Conservation (phyloP, 1,139 yeast species). For the Nematodospora anomalae region DNA sequence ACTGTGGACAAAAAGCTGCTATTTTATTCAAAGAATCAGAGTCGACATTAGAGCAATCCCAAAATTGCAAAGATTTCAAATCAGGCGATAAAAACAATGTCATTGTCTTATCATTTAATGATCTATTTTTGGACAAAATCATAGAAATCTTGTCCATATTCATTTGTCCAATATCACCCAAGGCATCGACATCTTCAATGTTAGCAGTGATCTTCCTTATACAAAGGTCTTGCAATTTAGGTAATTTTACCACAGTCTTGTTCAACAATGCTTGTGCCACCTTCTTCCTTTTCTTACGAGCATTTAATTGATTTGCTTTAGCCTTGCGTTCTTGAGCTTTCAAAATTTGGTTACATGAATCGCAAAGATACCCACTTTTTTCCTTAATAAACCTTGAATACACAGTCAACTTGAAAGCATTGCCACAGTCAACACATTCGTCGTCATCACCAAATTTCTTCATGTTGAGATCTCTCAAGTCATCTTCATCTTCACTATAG, state of each 20-base stretch:
- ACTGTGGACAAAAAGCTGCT: conserved; percentile 76
- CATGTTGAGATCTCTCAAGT: conserved; percentile 20
- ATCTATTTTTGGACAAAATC: conserved; percentile 79
- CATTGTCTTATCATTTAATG: conserved; percentile 69
- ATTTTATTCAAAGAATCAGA: conserved; percentile 66
- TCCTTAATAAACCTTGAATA: conserved; percentile 56
- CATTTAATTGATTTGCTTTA: conserved; percentile 55
- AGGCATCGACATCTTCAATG: conserved; percentile 72
- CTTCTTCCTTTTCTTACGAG: conserved; percentile 72
- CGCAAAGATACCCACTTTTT: conserved; percentile 64
- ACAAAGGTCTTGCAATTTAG: conserved; percentile 80
- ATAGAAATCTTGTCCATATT: conserved; percentile 67
- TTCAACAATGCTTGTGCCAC: conserved; percentile 84
- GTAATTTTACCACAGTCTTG: conserved; percentile 58
- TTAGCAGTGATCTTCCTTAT: conserved; percentile 67
- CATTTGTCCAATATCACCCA: conserved; percentile 74
- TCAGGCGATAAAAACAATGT: conserved; percentile 68
- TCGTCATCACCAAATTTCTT: conserved; percentile 49
- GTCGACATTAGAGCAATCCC: conserved; percentile 89
- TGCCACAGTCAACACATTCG: conserved; percentile 60
- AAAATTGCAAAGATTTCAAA: conserved; percentile 60
- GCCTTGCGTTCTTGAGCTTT: conserved; percentile 44
- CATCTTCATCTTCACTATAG: conserved; percentile 30
- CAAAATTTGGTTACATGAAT: conserved; percentile 54
- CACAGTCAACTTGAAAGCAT: conserved; percentile 58